These are phyloP conservation scores for Vigna radiata DNA, from an alignment of 306 rosid genomes.

Conservation along the genomic window DNA sequence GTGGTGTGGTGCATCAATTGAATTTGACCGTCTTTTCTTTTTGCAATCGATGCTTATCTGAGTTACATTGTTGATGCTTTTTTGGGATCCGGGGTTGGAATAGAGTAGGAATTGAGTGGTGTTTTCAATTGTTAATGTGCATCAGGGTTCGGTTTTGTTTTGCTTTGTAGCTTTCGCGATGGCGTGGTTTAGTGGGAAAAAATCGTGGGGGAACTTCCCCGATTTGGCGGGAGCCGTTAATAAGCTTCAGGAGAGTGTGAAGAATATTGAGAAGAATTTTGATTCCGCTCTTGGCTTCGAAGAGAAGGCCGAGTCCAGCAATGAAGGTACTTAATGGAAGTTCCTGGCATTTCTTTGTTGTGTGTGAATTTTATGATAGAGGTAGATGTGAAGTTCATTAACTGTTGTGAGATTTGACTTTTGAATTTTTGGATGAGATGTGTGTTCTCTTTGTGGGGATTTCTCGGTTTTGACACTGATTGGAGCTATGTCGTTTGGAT, in stretches of 20 bases:
- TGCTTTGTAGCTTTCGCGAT: constrained; percentile 57
- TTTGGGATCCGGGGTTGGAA: constrained; percentile 43
- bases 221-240: constrained; percentile 98
- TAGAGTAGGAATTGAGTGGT: constrained; percentile 26
- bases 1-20: not conserved
- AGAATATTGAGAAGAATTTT: constrained; percentile 96
- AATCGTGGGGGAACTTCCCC: constrained; percentile 86
- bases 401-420: constrained; percentile 17
- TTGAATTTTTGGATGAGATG: constrained; percentile 23
- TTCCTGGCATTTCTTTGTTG: constrained; percentile 19
- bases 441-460: constrained; percentile 4
- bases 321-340: constrained; percentile 69
- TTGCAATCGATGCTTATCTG: not conserved
- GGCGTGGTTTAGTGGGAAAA: constrained; percentile 95
- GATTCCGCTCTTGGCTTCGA: constrained; percentile 93
- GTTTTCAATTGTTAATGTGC: constrained; percentile 46
- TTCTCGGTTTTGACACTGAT: constrained; percentile 45
- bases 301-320: constrained; percentile 74
- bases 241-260: constrained; percentile 99
- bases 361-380: constrained; percentile 26
- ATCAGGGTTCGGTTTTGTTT: constrained; percentile 37
- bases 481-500: constrained; percentile 37
- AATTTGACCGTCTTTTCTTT: constrained; percentile 6
- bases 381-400: constrained; percentile 13
- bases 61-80: constrained; percentile 13